Evolutionary conservation across 768 basidiomycete genomes (phyloP).

Genomic region (Collybia nuda): DNA sequence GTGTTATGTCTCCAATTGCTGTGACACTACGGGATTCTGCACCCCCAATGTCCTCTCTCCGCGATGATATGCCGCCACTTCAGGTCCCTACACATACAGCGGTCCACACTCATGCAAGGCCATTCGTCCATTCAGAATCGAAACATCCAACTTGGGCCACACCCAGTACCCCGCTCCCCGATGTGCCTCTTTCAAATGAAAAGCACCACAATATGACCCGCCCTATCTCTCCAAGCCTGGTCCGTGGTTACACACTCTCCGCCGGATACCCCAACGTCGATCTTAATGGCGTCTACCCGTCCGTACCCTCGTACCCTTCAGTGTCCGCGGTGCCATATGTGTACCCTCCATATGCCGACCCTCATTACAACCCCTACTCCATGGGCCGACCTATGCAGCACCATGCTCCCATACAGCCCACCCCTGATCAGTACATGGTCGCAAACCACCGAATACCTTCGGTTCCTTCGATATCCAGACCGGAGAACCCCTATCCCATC

Average conservation of each 20-base stretch:
- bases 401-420: conserved; percentile 4
- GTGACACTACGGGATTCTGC: conserved; percentile 15
- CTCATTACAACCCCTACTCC: conserved; percentile 15
- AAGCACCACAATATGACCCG: not conserved
- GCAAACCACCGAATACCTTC: conserved; percentile 3
- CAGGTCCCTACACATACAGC: not conserved
- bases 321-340: conserved; percentile 8
- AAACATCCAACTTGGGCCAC: conserved; percentile 2
- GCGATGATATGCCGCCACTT: conserved; percentile 2
- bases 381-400: conserved; percentile 2
- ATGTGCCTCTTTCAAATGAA: too few relatives aligned
- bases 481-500: conserved; percentile 18
- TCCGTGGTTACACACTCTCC: conserved; percentile 9
- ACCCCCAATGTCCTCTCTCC: conserved; percentile 19
- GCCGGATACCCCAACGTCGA: not conserved
- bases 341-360: conserved; percentile 14
- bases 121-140: not conserved
- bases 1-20: conserved; percentile 15
- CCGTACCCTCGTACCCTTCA: not conserved
- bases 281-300: not conserved
- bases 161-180: not conserved
- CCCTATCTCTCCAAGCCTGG: conserved; percentile 8
- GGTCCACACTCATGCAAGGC: not conserved
- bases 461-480: conserved; percentile 5
- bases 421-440: conserved; percentile 8